Conservation (phyloP, 495 filamentous ascomycete species). For the Pyrenopolyporus hunteri region DNA sequence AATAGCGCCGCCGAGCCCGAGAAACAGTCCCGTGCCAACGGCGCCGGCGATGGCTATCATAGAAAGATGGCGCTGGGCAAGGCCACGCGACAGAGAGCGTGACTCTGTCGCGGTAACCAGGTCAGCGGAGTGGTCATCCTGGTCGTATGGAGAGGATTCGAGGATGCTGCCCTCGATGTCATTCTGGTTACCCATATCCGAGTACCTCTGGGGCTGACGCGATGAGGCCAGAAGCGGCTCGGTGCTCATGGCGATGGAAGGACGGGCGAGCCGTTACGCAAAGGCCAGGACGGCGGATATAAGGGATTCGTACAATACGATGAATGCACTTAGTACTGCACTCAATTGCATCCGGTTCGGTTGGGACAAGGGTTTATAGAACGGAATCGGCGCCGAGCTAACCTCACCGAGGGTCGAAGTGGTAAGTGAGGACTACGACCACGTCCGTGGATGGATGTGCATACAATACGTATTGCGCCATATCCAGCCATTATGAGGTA, state of each 20-base stretch:
- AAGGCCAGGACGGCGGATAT: no score
- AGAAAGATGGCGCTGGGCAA: slow-evolving; percentile 55
- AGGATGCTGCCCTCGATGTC: slow-evolving; percentile 4
- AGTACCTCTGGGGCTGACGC: slow-evolving; percentile 1
- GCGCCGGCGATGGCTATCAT: slow-evolving; percentile 55
- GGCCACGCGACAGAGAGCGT: slow-evolving; percentile 48
- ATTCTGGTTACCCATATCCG: slow-evolving; percentile 18
- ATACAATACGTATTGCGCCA: slow-evolving; percentile 19
- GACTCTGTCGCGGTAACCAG: slow-evolving; percentile 45
- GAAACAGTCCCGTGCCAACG: slow-evolving; percentile 63
- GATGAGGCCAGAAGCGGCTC: slow-evolving; percentile 31
- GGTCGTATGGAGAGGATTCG: not conserved
- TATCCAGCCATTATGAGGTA: slow-evolving; percentile 21
- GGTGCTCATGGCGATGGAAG: slow-evolving; percentile 20
- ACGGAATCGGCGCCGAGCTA: not conserved
- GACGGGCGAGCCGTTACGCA: not conserved
- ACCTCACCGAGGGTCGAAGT: slow-evolving; percentile 13
- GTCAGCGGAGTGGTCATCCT: slow-evolving; percentile 22
- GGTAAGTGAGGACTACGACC: not conserved
- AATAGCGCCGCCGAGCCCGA: slow-evolving; percentile 56
- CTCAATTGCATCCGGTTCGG: no score
- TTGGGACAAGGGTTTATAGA: not conserved
- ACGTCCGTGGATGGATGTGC: not conserved
- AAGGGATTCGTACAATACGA: no score
- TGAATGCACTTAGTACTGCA: no score